Evolutionary conservation across 345 rosid species (phyloP).

Genomic region (Punica granatum): DNA sequence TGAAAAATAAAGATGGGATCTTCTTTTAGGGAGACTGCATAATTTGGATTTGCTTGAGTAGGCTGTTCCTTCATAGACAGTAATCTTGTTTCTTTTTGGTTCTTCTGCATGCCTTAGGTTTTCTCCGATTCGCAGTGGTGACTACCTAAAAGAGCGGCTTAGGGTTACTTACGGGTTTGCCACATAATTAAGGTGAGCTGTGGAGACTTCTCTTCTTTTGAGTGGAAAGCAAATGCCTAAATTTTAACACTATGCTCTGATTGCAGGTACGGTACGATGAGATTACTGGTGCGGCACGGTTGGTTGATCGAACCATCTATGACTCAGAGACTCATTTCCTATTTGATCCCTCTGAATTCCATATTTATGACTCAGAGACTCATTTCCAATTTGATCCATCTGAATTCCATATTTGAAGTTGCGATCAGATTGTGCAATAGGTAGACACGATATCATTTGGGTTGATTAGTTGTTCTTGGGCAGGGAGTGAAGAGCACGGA

Average conservation of each 20-base stretch:
- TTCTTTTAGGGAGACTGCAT: neutral
- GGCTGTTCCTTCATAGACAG: no score
- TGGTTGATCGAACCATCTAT: no score
- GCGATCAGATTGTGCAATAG: no score
- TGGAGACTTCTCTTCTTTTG: neutral
- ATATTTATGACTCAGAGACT: no score
- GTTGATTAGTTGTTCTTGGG: neutral
- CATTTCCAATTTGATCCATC: no score
- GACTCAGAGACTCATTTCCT: no score
- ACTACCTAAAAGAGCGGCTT: slow-evolving; percentile 55
- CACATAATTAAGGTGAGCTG: neutral
- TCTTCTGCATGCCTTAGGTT: slow-evolving; percentile 31
- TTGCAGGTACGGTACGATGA: neutral
- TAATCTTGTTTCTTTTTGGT: no score
- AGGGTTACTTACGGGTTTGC: slow-evolving; percentile 35
- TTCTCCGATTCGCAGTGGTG: slow-evolving; percentile 60
- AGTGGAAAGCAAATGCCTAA: neutral
- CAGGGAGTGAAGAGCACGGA: neutral
- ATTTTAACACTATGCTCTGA: neutral
- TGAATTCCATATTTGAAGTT: no score
- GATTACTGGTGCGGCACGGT: no score
- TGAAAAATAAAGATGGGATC: neutral
- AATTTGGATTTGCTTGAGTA: neutral
- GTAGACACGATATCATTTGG: neutral
- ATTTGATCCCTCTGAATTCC: no score